These are phyloP conservation scores for Pisolithus marmoratus DNA, from an alignment of 768 basidiomycete species.

Conservation along the genomic window DNA sequence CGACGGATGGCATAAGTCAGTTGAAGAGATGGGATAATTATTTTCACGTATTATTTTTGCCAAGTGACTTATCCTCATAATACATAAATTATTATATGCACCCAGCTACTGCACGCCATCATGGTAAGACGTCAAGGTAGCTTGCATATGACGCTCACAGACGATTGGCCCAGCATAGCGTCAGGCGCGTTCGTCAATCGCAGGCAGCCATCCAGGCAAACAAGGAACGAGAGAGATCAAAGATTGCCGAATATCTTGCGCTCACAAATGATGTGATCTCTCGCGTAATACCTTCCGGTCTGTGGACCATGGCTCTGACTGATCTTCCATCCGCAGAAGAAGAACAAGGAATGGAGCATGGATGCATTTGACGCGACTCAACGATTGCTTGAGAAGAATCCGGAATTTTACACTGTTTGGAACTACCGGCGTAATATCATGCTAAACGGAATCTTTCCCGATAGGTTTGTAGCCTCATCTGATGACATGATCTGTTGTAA, in stretches of 20 bases:
- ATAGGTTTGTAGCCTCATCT: conserved; percentile 41
- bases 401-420: conserved; percentile 96
- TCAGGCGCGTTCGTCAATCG: conserved; percentile 57
- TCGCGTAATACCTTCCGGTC: conserved; percentile 38
- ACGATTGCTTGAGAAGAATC: conserved; percentile 73
- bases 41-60: background rate
- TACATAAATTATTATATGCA: too few relatives aligned
- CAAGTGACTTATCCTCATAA: too few relatives aligned
- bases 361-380: conserved; percentile 80
- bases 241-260: conserved; percentile 70
- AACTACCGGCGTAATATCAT: conserved; percentile 87
- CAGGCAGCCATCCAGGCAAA: conserved; percentile 59
- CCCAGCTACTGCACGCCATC: background rate
- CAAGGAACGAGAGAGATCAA: conserved; percentile 63
- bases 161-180: conserved; percentile 48
- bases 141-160: background rate
- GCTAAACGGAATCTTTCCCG: conserved; percentile 60
- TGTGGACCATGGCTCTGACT: conserved; percentile 1
- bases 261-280: conserved; percentile 59
- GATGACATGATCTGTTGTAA: conserved; percentile 1
- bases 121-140: conserved; percentile 20
- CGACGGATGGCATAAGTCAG: conserved; percentile 50
- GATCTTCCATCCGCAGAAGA: conserved; percentile 50
- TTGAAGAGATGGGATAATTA: background rate
- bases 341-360: conserved; percentile 55